Percentiles rank a stretch among this genome's conserved stretches.
Conservation (phyloP, 2,329 filamentous ascomycete genomes). For the Xylaria sp. region DNA sequence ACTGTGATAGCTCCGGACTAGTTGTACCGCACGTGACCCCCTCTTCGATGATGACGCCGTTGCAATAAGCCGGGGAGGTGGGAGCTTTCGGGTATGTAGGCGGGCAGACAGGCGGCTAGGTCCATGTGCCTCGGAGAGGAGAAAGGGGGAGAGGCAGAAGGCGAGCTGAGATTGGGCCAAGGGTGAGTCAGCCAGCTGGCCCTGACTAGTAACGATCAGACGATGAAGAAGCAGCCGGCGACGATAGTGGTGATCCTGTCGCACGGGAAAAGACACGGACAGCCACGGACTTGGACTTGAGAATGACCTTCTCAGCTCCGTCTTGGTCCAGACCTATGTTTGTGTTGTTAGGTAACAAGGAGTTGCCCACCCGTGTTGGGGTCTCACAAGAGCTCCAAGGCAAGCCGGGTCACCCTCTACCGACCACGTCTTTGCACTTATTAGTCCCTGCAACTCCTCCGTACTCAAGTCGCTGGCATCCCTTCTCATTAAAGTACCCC, state of each 20-base stretch:
- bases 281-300: background rate
- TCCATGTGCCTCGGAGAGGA: background rate
- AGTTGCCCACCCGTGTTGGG: constrained; percentile 3
- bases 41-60: constrained; percentile 11
- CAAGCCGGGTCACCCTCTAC: constrained; percentile 33
- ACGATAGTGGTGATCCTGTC: too few species aligned
- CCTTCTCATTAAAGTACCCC: constrained; percentile 21
- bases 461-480: constrained; percentile 22
- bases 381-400: constrained; percentile 21
- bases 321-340: background rate
- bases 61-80: background rate
- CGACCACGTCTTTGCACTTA: constrained; percentile 4
- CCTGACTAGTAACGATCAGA: background rate
- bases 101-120: background rate
- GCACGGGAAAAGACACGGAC: too few species aligned
- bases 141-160: background rate
- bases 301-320: background rate
- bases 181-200: background rate
- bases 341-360: constrained; percentile 3
- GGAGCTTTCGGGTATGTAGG: background rate
- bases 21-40: constrained; percentile 23
- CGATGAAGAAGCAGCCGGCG: too few species aligned
- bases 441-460: constrained; percentile 14
- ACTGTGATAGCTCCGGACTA: constrained; percentile 1
- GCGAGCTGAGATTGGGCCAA: constrained; percentile 6